Base-by-base conservation (phyloP, 1,284 basidiomycete genomes). In the Moesziomyces antarcticus region DNA sequence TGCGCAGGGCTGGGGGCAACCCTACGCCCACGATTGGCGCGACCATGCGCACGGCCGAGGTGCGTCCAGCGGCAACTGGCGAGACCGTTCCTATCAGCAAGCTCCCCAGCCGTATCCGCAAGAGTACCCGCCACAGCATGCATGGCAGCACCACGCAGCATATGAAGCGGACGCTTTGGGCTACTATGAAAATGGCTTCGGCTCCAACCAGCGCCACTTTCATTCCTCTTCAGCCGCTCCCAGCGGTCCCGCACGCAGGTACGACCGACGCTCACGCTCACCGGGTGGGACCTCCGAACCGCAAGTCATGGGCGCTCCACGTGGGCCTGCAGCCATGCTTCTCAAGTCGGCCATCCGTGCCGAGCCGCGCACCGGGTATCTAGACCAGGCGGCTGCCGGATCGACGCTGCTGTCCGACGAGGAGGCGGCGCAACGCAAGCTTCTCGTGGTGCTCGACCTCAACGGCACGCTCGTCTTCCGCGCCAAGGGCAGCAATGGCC, bases 381-480 rank as follows among this genome's bases (percentile, higher is more conserved):
- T 69, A 18, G 42, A 58, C 18, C 54, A 55, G 33, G 71, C 71
- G 6, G 41, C 43, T 16, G 21, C 57, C 20, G 11, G 47, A 1
- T 53, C 55, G 22, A 18, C 33, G n/a, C 24, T 35, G 40, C 49
- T 69, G 14, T 45, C 20, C 35, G 61, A 73, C 13, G 9, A 61
- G 2, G 65, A 65, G 10, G 61, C 48, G 16, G 21, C 16, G 3
- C 46, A 52, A 3, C 43, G 66, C 2, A 64, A 73, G 49, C 51
- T 65, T 82, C 88, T 93, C 1, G 87, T 94, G 50, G 87, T 94
- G 3, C 88, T 94, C 9, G 93, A 94, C 81, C 86, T 94, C 47
- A 94, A 94, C 78, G 92, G 92, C 5, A 91, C 91, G 0, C 88
- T 94, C 10, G 87, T 93, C n/a, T 86, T 89, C 41, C 89, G 92